Evolutionary conservation across 805 yeast species (phyloP), one percentile per base, ranked within the genome.

Genomic region (Candida hungchunana): DNA sequence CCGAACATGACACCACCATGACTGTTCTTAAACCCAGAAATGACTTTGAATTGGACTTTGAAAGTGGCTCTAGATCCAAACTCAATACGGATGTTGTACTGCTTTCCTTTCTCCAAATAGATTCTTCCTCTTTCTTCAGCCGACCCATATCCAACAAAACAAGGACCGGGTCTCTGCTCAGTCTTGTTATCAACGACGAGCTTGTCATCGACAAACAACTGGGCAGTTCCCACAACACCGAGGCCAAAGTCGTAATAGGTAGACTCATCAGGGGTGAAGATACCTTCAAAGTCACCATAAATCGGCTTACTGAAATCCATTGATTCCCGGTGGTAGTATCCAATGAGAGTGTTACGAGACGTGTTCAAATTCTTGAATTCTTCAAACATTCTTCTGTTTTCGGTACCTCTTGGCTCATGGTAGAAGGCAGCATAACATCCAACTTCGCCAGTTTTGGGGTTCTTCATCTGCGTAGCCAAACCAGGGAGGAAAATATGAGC

Each of bases 221-320:
- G 68, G 20, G 77, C 80, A 27, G 79, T 71, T 12, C 83, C 83
- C 34, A 61, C 47, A 23, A 68, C 69, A 10, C 72, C 56, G 34
- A 72, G 54, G 18, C 81, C 82, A 47, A 77, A 67, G 34, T 66
- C 67, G 47, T 69, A 77, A 8, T 52, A 59, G 7, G 70, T 77
- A 27, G 66, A 43, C 26, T 59, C 63, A 18, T 70, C 74, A 4
- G 80, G 73, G 7, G 42, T 53, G 40, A 63, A 73, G 26, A 51
- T 42, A n/a, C n/a, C n/a, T n/a, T n/a, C n/a, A n/a, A n/a, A n/a
- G n/a, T n/a, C n/a, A n/a, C n/a, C n/a, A n/a, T n/a, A n/a, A n/a
- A n/a, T n/a, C n/a, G n/a, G n/a, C n/a, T n/a, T n/a, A n/a, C n/a
- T 13, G 27, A 7, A 13, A 25, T 25, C 27, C n/a, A n/a, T n/a